Base-by-base conservation (phyloP, 495 filamentous ascomycete genomes). In the Viridothelium virens region DNA sequence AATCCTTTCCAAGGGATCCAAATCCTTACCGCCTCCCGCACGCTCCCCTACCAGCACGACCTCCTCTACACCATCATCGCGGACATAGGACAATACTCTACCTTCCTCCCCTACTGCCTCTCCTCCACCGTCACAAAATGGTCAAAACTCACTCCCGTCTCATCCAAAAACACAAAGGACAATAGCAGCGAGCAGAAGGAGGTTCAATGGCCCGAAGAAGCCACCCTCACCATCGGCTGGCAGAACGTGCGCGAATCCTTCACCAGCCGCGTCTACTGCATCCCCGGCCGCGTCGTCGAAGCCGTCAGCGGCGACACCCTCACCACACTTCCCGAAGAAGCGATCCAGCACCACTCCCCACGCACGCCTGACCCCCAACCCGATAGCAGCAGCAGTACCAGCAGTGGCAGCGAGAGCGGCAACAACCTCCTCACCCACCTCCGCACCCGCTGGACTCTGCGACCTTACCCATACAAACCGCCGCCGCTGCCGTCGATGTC, bases 91-190 rank as follows among this genome's bases (percentile, higher is more conserved):
- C 84, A 82, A 70, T 98, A 97, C 86, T 76, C 77, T 50, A 71
- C 78, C 68, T 97, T 95, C 85, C 84, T 96, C 38, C 93, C 93
- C 9, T 95, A 94, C 84, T 91, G 91, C 76, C 79, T 81, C 12
- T 78, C 79, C 6, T 90, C 88, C 1, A 81, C 76, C 38, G 89
- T 96, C 2, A 96, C 90, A n/a, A 69, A 70, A 41, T 75, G 70
- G 66, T 82, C 81, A 50, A 65, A 75, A 61, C 80, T 84, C 56
- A 80, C 84, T 65, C 73, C 79, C 0, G 16, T 59, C 31, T 69
- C 73, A 66, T 71, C 79, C 61, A 78, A 77, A 12, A 4, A 4
- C 31, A 59, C 11, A 7, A 33, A 59, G 10, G 7, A 6, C 53
- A 10, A 11, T 36, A 10, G 2, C 7, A 33, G 7, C 18, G 7